These are phyloP conservation scores for Apiotrichum sp. DNA, from an alignment of 1,284 basidiomycete genomes.

Conservation along the genomic window DNA sequence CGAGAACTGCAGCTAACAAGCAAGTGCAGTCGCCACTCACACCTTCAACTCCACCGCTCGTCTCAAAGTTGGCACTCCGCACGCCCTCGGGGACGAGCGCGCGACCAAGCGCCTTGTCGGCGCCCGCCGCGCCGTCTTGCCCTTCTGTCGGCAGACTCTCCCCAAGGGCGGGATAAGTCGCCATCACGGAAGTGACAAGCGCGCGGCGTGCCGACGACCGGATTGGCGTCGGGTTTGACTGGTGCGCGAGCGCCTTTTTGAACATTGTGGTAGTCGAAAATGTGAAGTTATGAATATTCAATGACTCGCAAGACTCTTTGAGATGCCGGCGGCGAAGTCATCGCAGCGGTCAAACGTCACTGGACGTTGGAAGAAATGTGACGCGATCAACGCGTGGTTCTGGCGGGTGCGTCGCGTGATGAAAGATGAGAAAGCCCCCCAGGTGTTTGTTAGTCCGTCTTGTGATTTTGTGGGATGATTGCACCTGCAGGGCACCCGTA, in stretches of 20 bases:
- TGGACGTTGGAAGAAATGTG: too few relatives aligned
- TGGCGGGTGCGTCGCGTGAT: too few relatives aligned
- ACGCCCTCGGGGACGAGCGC: slow-evolving; percentile 42
- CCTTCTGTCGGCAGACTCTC: not conserved
- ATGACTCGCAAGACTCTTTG: too few relatives aligned
- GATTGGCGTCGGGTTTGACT: slow-evolving; percentile 44
- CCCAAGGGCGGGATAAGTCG: slow-evolving; percentile 30
- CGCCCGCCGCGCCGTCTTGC: slow-evolving; percentile 7
- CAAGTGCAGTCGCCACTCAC: slow-evolving; percentile 20
- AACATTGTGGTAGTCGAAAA: slow-evolving; percentile 31
- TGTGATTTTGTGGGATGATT: too few relatives aligned
- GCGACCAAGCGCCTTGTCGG: slow-evolving; percentile 36
- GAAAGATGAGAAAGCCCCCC: too few relatives aligned
- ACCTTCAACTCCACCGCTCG: slow-evolving; percentile 39
- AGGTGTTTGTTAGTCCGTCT: too few relatives aligned
- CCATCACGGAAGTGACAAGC: slow-evolving; percentile 30
- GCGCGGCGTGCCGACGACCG: slow-evolving; percentile 43
- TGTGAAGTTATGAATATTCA: not conserved
- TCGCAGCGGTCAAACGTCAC: too few relatives aligned
- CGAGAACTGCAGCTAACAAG: not conserved
- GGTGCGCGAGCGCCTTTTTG: slow-evolving; percentile 44
- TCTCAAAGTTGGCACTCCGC: slow-evolving; percentile 33
- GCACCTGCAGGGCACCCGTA: too few relatives aligned
- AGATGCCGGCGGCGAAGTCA: too few relatives aligned
- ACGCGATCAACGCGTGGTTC: too few relatives aligned